Percentiles rank a stretch among this genome's conserved stretches.
Evolutionary conservation across 2,329 filamentous ascomycete genomes (phyloP).

Genomic region (Amauroascus verrucosus): DNA sequence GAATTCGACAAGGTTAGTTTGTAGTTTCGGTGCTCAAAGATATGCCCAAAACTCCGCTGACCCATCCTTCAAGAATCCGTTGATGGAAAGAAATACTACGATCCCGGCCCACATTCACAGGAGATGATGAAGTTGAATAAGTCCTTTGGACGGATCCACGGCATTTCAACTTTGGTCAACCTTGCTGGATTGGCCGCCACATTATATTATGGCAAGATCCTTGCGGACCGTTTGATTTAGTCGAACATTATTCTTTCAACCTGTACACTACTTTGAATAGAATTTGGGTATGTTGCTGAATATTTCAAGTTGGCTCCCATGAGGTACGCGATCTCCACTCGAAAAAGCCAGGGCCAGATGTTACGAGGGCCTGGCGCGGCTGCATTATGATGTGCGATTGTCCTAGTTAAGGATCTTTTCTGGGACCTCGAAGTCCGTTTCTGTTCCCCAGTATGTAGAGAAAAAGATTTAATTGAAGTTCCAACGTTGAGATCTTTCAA

Average conservation of each 20-base stretch:
- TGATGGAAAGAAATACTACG: conserved; percentile 80
- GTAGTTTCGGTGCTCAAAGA: not conserved
- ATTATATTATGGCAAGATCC: conserved; percentile 65
- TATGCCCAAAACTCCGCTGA: not conserved
- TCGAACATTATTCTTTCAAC: not conserved
- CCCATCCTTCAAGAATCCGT: conserved; percentile 51
- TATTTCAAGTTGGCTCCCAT: too few species aligned
- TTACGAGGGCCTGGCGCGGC: too few species aligned
- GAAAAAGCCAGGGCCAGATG: too few species aligned
- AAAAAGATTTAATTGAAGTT: too few species aligned
- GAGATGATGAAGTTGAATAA: conserved; percentile 77
- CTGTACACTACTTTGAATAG: not conserved
- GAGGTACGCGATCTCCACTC: too few species aligned
- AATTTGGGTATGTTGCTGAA: not conserved
- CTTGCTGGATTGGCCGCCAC: conserved; percentile 58
- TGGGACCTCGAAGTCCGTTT: too few species aligned
- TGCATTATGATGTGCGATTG: too few species aligned
- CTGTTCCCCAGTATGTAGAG: too few species aligned
- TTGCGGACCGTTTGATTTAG: conserved; percentile 54
- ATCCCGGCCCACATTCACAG: conserved; percentile 65
- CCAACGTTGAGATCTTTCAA: too few species aligned
- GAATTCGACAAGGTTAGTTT: conserved; percentile 64
- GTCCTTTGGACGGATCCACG: conserved; percentile 68
- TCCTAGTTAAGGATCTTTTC: too few species aligned
- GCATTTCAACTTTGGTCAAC: conserved; percentile 70